These are phyloP conservation scores for Opeltia flavorubescens DNA, from an alignment of 495 filamentous ascomycete genomes.

Conservation along the genomic window DNA sequence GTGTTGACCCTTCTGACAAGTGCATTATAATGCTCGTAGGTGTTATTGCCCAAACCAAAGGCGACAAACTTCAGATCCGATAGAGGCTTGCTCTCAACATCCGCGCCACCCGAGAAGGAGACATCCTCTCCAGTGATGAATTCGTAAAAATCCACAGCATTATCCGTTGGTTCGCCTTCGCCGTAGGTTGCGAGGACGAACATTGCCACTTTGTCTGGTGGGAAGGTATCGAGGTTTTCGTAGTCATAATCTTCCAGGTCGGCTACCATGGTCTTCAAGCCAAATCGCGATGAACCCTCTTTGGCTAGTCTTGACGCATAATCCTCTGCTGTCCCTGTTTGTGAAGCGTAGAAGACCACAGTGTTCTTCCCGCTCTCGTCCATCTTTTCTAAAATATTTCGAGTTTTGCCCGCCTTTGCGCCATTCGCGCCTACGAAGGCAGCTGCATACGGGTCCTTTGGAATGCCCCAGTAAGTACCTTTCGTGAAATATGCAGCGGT, in stretches of 20 bases:
- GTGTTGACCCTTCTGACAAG: constrained; percentile 89
- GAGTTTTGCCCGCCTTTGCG: constrained; percentile 70
- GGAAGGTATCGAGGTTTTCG: constrained; percentile 81
- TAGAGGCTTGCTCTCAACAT: constrained; percentile 55
- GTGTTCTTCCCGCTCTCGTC: constrained; percentile 92
- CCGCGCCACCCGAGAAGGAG: constrained; percentile 58
- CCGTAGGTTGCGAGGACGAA: constrained; percentile 97
- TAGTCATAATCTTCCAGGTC: constrained; percentile 98
- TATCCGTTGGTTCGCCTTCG: constrained; percentile 96
- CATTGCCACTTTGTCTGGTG: constrained; percentile 79
- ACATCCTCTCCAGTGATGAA: constrained; percentile 75
- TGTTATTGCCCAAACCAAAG: constrained; percentile 96
- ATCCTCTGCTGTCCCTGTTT: constrained; percentile 97
- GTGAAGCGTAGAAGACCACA: constrained; percentile 95
- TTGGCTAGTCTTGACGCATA: constrained; percentile 96
- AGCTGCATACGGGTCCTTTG: constrained; percentile 76
- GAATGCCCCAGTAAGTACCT: constrained; percentile 75
- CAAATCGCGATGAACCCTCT: constrained; percentile 91
- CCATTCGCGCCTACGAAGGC: constrained; percentile 54
- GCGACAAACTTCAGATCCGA: constrained; percentile 81
- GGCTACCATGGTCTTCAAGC: constrained; percentile 95
- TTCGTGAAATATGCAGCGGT: constrained; percentile 96
- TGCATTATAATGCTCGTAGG: constrained; percentile 98
- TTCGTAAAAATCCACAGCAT: constrained; percentile 97
- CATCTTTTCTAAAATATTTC: constrained; percentile 91